Percentiles rank a stretch among this genome's conserved stretches.
Conservation (phyloP, 768 basidiomycete genomes). For the Pleurotus tuoliensis region DNA sequence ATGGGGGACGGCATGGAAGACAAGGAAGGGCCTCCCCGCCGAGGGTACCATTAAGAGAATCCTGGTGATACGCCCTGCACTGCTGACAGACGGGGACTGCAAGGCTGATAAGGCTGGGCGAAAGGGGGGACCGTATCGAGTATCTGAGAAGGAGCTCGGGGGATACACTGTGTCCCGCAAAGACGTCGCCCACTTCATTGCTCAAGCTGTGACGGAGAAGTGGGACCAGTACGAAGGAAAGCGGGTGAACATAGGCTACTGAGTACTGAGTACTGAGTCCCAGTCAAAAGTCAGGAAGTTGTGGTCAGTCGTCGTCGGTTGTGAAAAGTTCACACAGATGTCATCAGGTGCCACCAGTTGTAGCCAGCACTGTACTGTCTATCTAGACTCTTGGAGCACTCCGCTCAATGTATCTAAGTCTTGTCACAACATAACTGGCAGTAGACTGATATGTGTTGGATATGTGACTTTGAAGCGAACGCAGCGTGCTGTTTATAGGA, state of each 20-base stretch:
- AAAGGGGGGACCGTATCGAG: slow-evolving; percentile 37
- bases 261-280: too few species aligned
- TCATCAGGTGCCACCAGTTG: too few species aligned
- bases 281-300: too few species aligned
- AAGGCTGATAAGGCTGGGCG: slow-evolving; percentile 27
- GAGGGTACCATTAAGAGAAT: slow-evolving; percentile 40
- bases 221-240: slow-evolving; percentile 56
- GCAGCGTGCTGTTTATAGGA: too few species aligned
- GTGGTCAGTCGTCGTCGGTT: too few species aligned
- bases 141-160: slow-evolving; percentile 37
- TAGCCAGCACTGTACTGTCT: too few species aligned
- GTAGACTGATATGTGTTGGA: too few species aligned
- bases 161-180: slow-evolving; percentile 55
- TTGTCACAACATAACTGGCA: too few species aligned
- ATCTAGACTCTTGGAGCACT: too few species aligned
- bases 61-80: slow-evolving; percentile 52
- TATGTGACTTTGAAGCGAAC: too few species aligned
- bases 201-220: slow-evolving; percentile 36
- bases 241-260: slow-evolving; percentile 48
- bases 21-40: slow-evolving; percentile 35
- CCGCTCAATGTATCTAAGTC: too few species aligned
- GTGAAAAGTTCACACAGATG: too few species aligned
- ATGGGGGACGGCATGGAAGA: slow-evolving; percentile 47
- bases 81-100: slow-evolving; percentile 57
- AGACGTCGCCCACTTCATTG: slow-evolving; percentile 66